Conservation (phyloP, 495 filamentous ascomycete species). For the Trichoderma parareesei region DNA sequence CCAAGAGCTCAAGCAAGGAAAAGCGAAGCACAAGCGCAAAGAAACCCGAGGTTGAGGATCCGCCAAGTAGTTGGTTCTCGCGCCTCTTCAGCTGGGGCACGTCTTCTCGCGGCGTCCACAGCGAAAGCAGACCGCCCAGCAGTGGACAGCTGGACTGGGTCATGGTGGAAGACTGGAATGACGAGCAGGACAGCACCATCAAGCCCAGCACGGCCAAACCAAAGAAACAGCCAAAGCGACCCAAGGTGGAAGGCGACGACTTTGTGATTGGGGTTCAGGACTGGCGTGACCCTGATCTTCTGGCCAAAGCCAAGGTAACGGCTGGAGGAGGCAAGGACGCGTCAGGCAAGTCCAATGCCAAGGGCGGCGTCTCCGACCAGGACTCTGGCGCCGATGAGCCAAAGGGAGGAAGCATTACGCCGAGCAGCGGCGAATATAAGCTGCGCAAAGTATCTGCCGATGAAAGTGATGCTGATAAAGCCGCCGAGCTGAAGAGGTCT, state of each 20-base stretch:
- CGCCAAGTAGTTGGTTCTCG: conserved; percentile 45
- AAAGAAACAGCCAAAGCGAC: conserved; percentile 14
- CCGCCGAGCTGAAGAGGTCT: conserved; percentile 5
- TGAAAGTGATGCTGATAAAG: background rate
- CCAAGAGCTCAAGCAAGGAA: conserved; percentile 12
- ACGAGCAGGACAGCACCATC: conserved; percentile 37
- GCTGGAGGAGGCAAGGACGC: conserved; percentile 12
- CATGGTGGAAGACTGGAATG: conserved; percentile 57
- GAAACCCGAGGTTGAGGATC: conserved; percentile 11
- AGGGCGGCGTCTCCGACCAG: conserved; percentile 10
- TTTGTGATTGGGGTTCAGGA: conserved; percentile 92
- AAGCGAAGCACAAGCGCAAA: conserved; percentile 11
- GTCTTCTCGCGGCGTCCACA: conserved; percentile 22
- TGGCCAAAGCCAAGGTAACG: conserved; percentile 16
- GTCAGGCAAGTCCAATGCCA: conserved; percentile 5
- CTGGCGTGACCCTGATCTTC: conserved; percentile 75
- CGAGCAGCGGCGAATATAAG: conserved; percentile 68
- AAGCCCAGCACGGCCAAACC: conserved; percentile 29
- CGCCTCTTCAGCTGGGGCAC: conserved; percentile 43
- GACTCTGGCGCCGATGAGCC: conserved; percentile 27
- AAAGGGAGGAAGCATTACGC: conserved; percentile 63
- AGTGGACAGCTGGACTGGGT: conserved; percentile 81
- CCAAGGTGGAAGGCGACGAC: conserved; percentile 39
- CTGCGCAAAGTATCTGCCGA: conserved; percentile 20
- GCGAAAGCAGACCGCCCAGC: conserved; percentile 66